Base-by-base conservation (phyloP, 768 basidiomycete species). In the Boletus rubescentipes region DNA sequence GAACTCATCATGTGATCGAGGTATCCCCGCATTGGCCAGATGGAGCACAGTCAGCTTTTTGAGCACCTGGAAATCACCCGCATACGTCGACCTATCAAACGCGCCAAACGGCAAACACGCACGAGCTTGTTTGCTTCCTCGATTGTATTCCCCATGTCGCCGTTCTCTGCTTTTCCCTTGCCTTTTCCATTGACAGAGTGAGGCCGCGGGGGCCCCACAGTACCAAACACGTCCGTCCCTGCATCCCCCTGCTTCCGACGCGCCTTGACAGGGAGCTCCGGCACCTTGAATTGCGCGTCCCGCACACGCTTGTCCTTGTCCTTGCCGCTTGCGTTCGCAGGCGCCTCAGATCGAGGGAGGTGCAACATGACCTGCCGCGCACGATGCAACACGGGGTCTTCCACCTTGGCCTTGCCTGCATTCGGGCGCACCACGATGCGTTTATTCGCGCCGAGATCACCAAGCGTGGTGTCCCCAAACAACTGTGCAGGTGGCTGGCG, bases 101-200 rank as follows among this genome's bases (percentile, higher is more conserved):
- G 15, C 12, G 26, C 9, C 41, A 31, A 51, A 37, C 11, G 43
- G 14, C 11, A n/a, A 20, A 46, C 18, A 68, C 77, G 61, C 57
- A 87, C 87, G 56, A 76, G 77, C 67, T 84, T 88, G 63, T 87
- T 89, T 6, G 75, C 72, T 60, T 74, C 79, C 70, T 88, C 86
- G 38, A 81, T 61, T 51, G 73, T 59, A 23, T 58, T 57, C 15
- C 63, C 66, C 9, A 51, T 56, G 44, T 64, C 68, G 16, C 32
- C 32, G 9, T 63, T 54, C 7, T 43, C 53, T 2, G 64, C 65
- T 26, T 70, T 74, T 9, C 71, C 73, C 66, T 74, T 80, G 32
- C 62, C 72, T 51, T 77, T 79, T 32, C 66, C 58, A 67, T 76
- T 31, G 23, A 4, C 14, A 10, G 20, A 31, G 40, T 10, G 50